Conservation (phyloP, 768 basidiomycete genomes). For the Kwoniella sp. region DNA sequence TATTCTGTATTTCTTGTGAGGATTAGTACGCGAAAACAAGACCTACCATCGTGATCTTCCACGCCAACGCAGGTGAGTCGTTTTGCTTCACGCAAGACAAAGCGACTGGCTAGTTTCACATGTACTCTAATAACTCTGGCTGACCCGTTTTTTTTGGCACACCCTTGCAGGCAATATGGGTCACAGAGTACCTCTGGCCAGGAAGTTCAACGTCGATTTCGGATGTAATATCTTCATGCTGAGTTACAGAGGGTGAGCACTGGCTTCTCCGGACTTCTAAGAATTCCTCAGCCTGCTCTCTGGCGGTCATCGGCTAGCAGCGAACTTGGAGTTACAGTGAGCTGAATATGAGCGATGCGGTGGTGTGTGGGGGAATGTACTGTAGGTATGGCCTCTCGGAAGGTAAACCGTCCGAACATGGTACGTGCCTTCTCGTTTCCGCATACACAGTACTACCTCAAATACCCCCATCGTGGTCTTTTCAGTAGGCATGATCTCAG, state of each 20-base stretch:
- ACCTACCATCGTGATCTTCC: constrained; percentile 90
- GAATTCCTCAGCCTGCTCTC: too few relatives aligned
- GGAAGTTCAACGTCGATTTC: constrained; percentile 76
- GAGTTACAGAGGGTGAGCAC: constrained; percentile 81
- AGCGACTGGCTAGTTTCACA: neutral
- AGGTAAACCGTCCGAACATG: constrained; percentile 81
- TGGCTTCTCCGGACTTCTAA: too few relatives aligned
- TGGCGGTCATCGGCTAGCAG: too few relatives aligned
- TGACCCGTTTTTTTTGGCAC: neutral
- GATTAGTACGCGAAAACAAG: constrained; percentile 56
- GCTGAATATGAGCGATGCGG: neutral
- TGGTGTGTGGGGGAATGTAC: neutral
- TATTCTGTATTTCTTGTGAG: neutral
- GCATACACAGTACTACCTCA: neutral
- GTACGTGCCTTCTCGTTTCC: constrained; percentile 56
- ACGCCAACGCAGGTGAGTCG: constrained; percentile 64
- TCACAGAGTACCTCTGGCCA: constrained; percentile 84
- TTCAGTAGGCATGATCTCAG: too few relatives aligned
- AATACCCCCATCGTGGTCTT: too few relatives aligned
- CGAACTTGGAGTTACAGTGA: too few relatives aligned
- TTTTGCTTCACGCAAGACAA: constrained; percentile 1
- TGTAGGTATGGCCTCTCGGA: constrained; percentile 82
- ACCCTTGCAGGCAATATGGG: constrained; percentile 60
- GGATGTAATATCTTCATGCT: constrained; percentile 93
- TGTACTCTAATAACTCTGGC: too few relatives aligned